These are phyloP conservation scores for Yarrowia hollandica DNA, from an alignment of 805 yeast genomes.

Conservation along the genomic window DNA sequence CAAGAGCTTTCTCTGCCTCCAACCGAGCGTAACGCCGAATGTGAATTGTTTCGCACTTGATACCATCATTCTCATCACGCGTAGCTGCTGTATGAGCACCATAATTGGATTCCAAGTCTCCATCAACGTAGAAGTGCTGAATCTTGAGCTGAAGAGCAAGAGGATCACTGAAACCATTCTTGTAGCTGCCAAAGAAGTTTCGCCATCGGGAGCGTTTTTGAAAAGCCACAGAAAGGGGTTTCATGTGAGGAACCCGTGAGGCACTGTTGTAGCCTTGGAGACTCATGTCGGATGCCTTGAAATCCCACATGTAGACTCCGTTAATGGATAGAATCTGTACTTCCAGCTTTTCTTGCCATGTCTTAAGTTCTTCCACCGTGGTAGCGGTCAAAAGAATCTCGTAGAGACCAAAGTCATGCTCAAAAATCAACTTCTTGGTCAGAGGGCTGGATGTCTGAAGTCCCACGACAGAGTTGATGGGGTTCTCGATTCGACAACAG, in stretches of 20 bases:
- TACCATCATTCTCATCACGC: slow-evolving; percentile 5
- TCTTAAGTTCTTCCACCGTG: background rate
- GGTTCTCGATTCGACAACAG: slow-evolving; percentile 19
- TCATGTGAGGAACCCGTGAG: slow-evolving; percentile 8
- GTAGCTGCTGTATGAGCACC: slow-evolving; percentile 14
- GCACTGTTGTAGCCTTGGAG: slow-evolving; percentile 27
- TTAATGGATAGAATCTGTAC: slow-evolving; percentile 23
- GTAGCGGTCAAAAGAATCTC: slow-evolving; percentile 26
- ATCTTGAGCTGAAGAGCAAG: slow-evolving; percentile 9
- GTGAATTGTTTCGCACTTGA: slow-evolving; percentile 19
- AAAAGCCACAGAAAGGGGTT: slow-evolving; percentile 11
- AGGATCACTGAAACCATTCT: background rate
- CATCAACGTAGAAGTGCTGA: slow-evolving; percentile 12
- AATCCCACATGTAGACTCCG: slow-evolving; percentile 25
- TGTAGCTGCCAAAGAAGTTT: slow-evolving; percentile 16
- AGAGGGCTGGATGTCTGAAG: slow-evolving; percentile 3
- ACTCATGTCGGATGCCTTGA: slow-evolving; percentile 16
- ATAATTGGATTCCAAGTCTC: slow-evolving; percentile 19
- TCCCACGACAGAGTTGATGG: slow-evolving; percentile 4
- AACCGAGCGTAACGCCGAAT: slow-evolving; percentile 17
- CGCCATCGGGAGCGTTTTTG: slow-evolving; percentile 14
- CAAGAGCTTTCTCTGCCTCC: slow-evolving; percentile 22
- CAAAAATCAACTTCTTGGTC: slow-evolving; percentile 25
- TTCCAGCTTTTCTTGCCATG: slow-evolving; percentile 26
- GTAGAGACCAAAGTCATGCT: slow-evolving; percentile 27